A percentile compares a stretch with the other conserved stretches of the same genome.
phyloP scores from a whole-genome alignment of 495 filamentous ascomycete genomes.

The Diplogelasinospora grovesii region DNA sequence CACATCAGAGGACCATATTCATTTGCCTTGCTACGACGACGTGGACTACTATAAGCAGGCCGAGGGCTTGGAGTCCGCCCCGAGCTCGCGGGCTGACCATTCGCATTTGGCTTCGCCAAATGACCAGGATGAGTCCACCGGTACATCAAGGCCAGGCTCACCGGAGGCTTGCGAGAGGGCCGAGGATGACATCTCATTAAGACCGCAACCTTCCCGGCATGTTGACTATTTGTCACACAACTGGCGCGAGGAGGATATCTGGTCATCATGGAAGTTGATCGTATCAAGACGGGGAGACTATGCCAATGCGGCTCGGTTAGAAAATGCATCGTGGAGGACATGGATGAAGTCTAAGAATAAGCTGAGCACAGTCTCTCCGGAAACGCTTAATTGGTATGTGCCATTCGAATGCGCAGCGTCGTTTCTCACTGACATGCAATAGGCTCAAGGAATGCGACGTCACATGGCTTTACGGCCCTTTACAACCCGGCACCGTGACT shows the following conservation, averaged over 20 bases:
- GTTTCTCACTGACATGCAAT: conserved; percentile 19
- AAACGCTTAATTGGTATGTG: conserved; percentile 81
- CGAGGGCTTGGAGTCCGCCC: conserved; percentile 43
- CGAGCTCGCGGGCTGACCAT: conserved; percentile 36
- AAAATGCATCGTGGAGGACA: conserved; percentile 98
- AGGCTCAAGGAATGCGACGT: conserved; percentile 98
- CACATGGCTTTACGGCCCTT: conserved; percentile 93
- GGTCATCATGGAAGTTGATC: conserved; percentile 94
- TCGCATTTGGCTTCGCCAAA: conserved; percentile 41
- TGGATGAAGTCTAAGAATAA: conserved; percentile 89
- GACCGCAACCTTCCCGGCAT: conserved; percentile 74
- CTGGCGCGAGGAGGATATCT: conserved; percentile 96
- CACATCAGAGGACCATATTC: conserved; percentile 44
- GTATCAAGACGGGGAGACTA: conserved; percentile 70
- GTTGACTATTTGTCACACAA: conserved; percentile 95
- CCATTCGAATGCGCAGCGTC: no score
- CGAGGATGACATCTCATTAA: conserved; percentile 77
- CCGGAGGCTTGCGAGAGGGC: conserved; percentile 45
- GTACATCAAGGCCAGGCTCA: conserved; percentile 41
- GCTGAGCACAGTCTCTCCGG: conserved; percentile 78
- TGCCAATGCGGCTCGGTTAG: conserved; percentile 71
- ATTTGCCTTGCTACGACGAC: conserved; percentile 54
- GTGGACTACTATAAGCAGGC: conserved; percentile 37
- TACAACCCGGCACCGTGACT: conserved; percentile 58
- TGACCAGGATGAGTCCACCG: conserved; percentile 36